Evolutionary conservation across 2,329 filamentous ascomycete genomes (phyloP), one percentile per base, ranked within the genome.

Genomic region (Aaosphaeria arxii): DNA sequence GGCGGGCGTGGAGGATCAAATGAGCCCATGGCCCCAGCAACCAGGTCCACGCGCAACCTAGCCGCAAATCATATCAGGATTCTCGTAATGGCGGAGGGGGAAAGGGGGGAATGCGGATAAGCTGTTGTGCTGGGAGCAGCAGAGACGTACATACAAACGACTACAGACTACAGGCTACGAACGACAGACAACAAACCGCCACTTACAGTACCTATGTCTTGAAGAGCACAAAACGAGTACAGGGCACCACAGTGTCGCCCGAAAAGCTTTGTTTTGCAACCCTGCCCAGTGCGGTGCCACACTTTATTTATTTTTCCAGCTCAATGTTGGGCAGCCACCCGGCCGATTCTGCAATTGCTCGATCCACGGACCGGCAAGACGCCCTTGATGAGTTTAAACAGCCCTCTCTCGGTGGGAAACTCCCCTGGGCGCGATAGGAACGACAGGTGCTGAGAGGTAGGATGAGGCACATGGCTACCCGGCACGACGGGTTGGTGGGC

Each of bases 31-130:
- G 31, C 51, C 59, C 61, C 57, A 62, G 52, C 48, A 52, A 57
- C 59, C 59, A 52, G 64, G 57, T 60, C 57, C 52, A 58, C 55
- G 56, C 56, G 46, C 45, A 53, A 48, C 56, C 57, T 55, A 52
- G 53, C 17, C 53, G 59, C 57, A 66, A 63, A 64, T 66, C 62
- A 63, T 60, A 59, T 48, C 49, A 56, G 47, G 50, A 49, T 54
- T 50, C 46, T 54, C 49, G 46, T 54, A 56, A 55, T 53, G 47
- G 47, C n/a, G 33, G 33, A 31, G 45, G 33, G n/a, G 11, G 45
- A 9, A 47, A 11, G 41, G 24, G 24, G 30, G 28, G 9, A 43
- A 47, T 47, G 51, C 49, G 39, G 51, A 48, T 55, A 52, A 33
- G 42, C 28, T 45, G 50, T 45, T n/a, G 33, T 36, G 9, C 7